Percentiles rank a stretch among this genome's conserved stretches.
Conservation (phyloP, 805 yeast species). For the Yarrowia yakushimensis region DNA sequence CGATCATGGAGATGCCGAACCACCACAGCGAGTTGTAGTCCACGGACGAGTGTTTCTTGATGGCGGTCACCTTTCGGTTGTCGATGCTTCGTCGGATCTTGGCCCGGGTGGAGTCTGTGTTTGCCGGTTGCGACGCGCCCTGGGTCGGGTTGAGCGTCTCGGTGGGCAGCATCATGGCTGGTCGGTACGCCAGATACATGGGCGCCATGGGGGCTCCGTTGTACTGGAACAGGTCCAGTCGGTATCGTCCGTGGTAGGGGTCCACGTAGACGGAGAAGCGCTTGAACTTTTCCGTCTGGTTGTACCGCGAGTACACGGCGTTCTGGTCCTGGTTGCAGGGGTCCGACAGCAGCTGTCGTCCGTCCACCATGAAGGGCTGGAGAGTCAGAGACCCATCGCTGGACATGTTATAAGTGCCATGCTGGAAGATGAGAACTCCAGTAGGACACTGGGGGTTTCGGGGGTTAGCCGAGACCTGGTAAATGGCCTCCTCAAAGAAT, state of each 20-base stretch:
- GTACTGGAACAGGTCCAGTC: constrained; percentile 66
- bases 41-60: constrained; percentile 28
- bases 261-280: constrained; percentile 55
- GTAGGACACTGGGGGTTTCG: constrained; percentile 74
- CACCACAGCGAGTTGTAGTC: constrained; percentile 40
- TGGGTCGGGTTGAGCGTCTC: constrained; percentile 82
- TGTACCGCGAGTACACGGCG: constrained; percentile 60
- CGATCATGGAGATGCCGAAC: constrained; percentile 40
- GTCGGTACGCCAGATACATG: constrained; percentile 83
- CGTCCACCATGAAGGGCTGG: constrained; percentile 79
- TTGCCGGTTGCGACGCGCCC: constrained; percentile 11
- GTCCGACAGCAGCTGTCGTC: constrained; percentile 82
- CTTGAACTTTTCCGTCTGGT: constrained; percentile 59
- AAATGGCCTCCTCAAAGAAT: constrained; percentile 81
- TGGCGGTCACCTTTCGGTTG: constrained; percentile 76
- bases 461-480: constrained; percentile 53
- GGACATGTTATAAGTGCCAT: constrained; percentile 68
- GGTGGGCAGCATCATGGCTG: constrained; percentile 96
- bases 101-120: constrained; percentile 3
- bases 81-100: constrained; percentile 69
- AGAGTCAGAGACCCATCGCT: constrained; percentile 64
- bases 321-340: constrained; percentile 63
- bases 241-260: constrained; percentile 78
- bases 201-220: constrained; percentile 75
- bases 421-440: constrained; percentile 82